These are phyloP conservation scores for Cucumis variabilis DNA, from an alignment of 331 rosid species.

Conservation along the genomic window DNA sequence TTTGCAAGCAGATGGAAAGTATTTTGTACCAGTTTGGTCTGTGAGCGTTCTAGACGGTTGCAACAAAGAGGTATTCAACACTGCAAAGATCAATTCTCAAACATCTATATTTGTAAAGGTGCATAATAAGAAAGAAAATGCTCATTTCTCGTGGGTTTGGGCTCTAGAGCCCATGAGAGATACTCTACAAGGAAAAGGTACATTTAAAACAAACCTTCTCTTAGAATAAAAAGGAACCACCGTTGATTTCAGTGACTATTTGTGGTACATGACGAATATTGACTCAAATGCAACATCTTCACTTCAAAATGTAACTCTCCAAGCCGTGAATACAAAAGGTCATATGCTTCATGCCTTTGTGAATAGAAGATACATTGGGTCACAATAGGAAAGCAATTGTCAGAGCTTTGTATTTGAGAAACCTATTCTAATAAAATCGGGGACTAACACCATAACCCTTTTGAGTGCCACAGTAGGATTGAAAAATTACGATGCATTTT, in stretches of 20 bases:
- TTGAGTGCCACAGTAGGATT: neutral
- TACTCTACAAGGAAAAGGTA: neutral
- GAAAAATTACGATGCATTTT: neutral
- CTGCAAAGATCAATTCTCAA: neutral
- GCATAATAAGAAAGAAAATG: neutral
- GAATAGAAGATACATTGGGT: neutral
- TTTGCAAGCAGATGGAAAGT: neutral
- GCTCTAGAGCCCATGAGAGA: neutral
- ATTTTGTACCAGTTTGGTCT: neutral
- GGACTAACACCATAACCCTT: neutral
- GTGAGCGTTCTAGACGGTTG: neutral
- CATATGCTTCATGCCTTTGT: neutral
- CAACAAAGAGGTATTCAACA: neutral
- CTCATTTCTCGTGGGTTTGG: neutral
- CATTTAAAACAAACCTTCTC: neutral
- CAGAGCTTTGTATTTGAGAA: neutral
- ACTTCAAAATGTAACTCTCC: neutral
- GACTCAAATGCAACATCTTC: neutral
- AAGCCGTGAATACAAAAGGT: neutral
- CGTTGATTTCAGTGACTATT: neutral
- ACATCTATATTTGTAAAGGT: neutral
- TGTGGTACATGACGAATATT: neutral
- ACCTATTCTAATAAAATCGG: neutral
- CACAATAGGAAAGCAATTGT: neutral
- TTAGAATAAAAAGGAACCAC: neutral